Base-by-base conservation (phyloP, 768 basidiomycete genomes). In the Mycena haematopus region DNA sequence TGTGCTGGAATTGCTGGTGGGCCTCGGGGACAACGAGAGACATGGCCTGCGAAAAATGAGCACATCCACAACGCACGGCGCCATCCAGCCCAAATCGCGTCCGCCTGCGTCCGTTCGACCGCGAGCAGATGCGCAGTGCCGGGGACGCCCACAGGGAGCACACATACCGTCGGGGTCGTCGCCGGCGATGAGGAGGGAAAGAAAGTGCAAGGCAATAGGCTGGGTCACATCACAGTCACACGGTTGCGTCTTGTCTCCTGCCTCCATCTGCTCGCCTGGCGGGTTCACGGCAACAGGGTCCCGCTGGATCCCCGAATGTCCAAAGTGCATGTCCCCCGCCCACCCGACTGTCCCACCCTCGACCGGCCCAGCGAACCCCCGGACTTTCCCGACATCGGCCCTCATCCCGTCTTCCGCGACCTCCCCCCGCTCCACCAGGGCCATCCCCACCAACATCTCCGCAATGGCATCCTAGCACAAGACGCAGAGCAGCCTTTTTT, bases 1-100 rank as follows among this genome's bases (percentile, higher is more conserved):
- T 99, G 88, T 99, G 97, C 94, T 62, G 95, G 82, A 96, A 96
- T 82, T 96, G 95, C 74, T 92, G 89, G 76, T 98, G 94, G 66
- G 92, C 76, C 81, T 98, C 96, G 61, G 95, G 96, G 63, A 95
- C 88, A 75, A 96, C 95, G 82, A 99, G 93, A 80, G 96, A 97
- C 96, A 98, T 98, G 69, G 60, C 61, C 58, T 60, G 45, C 1
- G 51, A 36, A 57, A 49, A 24, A 38, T 65, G 49, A 65, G 56
- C 60, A 38, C 65, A 65, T 65, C 63, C 63, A 42, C 25, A 10
- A 13, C 10, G 5, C 25, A 19, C 35, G 6, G 3, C 19, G 22
- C 33, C 52, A 61, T 61, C 60, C 60, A 61, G 60, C 52, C 19
- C 52, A 42, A 52, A 33, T 50, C 40, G 42, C 0, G 7, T 24